phyloP scores from a whole-genome alignment of 495 filamentous ascomycete genomes.

The Daldinia caldariorum region DNA sequence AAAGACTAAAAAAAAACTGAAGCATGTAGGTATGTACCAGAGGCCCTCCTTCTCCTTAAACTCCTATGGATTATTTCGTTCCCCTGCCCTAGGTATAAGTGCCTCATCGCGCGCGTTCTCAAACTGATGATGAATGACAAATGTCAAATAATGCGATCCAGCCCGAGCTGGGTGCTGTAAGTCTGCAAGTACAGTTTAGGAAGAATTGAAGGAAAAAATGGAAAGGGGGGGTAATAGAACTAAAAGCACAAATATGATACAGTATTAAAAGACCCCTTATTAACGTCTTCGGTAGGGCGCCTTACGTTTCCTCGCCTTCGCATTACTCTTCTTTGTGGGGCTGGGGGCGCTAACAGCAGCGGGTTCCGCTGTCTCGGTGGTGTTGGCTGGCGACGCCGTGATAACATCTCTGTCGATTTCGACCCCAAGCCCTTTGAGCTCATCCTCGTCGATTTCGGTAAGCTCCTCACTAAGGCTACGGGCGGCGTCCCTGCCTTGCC shows the following conservation, averaged over 20 bases:
- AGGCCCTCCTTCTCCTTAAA: constrained; percentile 7
- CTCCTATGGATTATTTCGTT: constrained; percentile 11
- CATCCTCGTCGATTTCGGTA: constrained; percentile 88
- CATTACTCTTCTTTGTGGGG: constrained; percentile 45
- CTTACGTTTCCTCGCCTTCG: constrained; percentile 48
- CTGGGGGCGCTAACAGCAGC: constrained; percentile 10
- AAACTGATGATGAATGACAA: constrained; percentile 5
- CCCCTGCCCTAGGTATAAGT: constrained; percentile 6
- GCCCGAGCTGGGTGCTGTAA: constrained; percentile 29
- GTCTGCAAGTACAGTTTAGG: constrained; percentile 39
- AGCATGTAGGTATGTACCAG: constrained; percentile 2
- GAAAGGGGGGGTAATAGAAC: constrained; percentile 12
- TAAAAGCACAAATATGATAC: constrained; percentile 30
- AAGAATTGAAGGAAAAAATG: constrained; percentile 9
- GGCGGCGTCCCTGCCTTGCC: constrained; percentile 78
- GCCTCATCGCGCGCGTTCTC: background rate
- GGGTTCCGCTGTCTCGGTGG: constrained; percentile 35
- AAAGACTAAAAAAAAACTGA: constrained; percentile 5
- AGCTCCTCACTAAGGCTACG: constrained; percentile 85
- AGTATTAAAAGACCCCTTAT: constrained; percentile 16
- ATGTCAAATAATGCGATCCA: constrained; percentile 17
- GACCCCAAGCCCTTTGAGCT: constrained; percentile 69
- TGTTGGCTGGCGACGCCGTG: constrained; percentile 52
- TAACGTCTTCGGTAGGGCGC: constrained; percentile 45
- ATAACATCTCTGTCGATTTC: constrained; percentile 57